Evolutionary conservation across 805 yeast species (phyloP).

Genomic region (Yarrowia sp.): DNA sequence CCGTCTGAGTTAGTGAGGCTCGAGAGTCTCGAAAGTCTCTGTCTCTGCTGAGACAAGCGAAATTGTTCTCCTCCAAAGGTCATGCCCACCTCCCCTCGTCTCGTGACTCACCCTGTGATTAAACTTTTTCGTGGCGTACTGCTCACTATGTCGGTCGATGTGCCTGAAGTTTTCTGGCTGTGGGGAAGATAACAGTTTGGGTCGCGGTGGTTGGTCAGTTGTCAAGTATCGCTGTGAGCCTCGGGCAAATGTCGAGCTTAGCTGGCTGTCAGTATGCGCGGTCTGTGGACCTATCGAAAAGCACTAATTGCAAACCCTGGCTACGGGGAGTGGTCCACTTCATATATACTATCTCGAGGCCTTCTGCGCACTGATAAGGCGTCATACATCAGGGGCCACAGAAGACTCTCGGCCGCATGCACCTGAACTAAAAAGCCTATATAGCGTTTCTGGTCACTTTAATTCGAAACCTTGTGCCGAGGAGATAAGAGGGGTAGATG

Average conservation of each 20-base stretch:
- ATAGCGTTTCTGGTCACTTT: background rate
- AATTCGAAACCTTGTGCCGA: slow-evolving; percentile 12
- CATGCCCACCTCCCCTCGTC: slow-evolving; percentile 17
- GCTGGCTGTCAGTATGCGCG: background rate
- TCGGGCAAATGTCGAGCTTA: no score
- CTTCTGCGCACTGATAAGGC: slow-evolving; percentile 24
- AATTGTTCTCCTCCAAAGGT: background rate
- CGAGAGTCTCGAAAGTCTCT: background rate
- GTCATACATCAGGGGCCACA: slow-evolving; percentile 26
- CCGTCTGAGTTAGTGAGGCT: slow-evolving; percentile 1
- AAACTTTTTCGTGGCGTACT: slow-evolving; percentile 20
- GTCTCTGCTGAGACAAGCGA: background rate
- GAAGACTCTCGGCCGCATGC: slow-evolving; percentile 26
- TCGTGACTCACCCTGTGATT: slow-evolving; percentile 23
- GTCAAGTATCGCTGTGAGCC: no score
- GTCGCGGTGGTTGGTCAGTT: slow-evolving; percentile 9
- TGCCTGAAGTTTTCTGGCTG: slow-evolving; percentile 10
- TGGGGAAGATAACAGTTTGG: slow-evolving; percentile 24
- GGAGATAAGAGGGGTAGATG: slow-evolving; percentile 22
- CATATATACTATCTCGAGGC: slow-evolving; percentile 7
- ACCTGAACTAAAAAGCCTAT: slow-evolving; percentile 14
- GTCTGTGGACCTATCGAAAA: background rate
- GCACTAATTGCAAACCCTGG: slow-evolving; percentile 10
- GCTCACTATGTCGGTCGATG: slow-evolving; percentile 8
- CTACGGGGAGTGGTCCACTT: background rate